Evolutionary conservation across 2,329 filamentous ascomycete species (phyloP).

Genomic region (Fusarium incarnatum): DNA sequence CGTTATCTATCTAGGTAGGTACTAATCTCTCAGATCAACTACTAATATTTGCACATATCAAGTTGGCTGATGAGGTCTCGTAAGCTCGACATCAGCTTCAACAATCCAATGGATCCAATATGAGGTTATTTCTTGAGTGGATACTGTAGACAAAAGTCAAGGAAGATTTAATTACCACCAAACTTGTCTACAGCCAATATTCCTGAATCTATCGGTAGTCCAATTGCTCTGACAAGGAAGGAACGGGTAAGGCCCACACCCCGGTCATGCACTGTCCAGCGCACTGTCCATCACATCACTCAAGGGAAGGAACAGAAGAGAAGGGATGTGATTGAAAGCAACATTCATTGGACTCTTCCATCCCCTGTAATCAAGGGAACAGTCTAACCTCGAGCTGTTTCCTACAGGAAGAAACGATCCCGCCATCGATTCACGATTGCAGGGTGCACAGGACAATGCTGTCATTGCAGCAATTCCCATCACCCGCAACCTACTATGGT

Average conservation of each 20-base stretch:
- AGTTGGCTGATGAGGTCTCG: not conserved
- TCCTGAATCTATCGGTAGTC: conserved; percentile 19
- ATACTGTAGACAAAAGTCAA: not conserved
- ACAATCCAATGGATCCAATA: not conserved
- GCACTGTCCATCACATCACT: conserved; percentile 25
- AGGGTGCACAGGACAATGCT: conserved; percentile 35
- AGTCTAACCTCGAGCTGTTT: conserved; percentile 30
- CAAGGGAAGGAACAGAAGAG: not conserved
- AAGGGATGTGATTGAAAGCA: conserved; percentile 7
- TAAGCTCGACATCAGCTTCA: not conserved
- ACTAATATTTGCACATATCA: not conserved
- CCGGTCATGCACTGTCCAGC: conserved; percentile 28
- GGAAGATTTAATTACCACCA: conserved; percentile 16
- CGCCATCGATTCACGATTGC: conserved; percentile 23
- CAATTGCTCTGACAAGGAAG: conserved; percentile 20
- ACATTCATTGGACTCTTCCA: conserved; percentile 5
- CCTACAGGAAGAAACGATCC: conserved; percentile 25
- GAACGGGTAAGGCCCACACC: conserved; percentile 30
- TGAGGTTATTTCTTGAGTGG: conserved; percentile 10
- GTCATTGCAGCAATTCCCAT: conserved; percentile 17
- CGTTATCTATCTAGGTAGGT: not conserved
- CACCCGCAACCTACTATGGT: not conserved
- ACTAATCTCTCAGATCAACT: not conserved
- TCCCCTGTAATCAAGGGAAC: conserved; percentile 24
- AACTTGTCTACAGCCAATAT: conserved; percentile 10